Conservation (phyloP, 2,329 filamentous ascomycete genomes). For the Knoxdaviesia proteae region DNA sequence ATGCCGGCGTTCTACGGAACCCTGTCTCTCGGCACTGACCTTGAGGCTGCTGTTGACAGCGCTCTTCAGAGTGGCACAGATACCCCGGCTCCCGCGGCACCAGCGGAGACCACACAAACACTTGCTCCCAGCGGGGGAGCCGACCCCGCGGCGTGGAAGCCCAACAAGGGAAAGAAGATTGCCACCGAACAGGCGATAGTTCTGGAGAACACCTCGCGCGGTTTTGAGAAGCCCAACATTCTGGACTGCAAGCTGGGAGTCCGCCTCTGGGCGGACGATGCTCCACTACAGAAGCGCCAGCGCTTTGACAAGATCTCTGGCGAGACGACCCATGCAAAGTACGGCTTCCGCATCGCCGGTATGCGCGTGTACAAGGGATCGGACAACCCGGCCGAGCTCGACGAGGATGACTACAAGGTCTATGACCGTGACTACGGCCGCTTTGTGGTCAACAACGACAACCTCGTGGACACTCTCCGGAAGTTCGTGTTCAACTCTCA, state of each 20-base stretch:
- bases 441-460: conserved; percentile 26
- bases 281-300: conserved; percentile 33
- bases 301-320: conserved; percentile 38
- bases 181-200: conserved; percentile 64
- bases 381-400: conserved; percentile 26
- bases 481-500: conserved; percentile 35
- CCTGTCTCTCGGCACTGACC: conserved; percentile 42
- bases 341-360: conserved; percentile 43
- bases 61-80: conserved; percentile 22
- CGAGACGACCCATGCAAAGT: conserved; percentile 36
- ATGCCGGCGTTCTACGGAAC: conserved; percentile 77
- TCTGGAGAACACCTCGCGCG: conserved; percentile 62
- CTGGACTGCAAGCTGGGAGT: conserved; percentile 82
- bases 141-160: conserved; percentile 18
- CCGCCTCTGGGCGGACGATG: conserved; percentile 65
- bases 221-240: conserved; percentile 71
- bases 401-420: conserved; percentile 33
- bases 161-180: conserved; percentile 37
- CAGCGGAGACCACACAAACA: conserved; percentile 4
- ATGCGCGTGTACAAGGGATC: conserved; percentile 43
- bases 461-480: conserved; percentile 31
- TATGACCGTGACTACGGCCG: conserved; percentile 45
- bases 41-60: conserved; percentile 14
- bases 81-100: conserved; percentile 4
- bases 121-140: not conserved